Conservation (phyloP, 768 basidiomycete genomes). For the Flagelloscypha sp. region DNA sequence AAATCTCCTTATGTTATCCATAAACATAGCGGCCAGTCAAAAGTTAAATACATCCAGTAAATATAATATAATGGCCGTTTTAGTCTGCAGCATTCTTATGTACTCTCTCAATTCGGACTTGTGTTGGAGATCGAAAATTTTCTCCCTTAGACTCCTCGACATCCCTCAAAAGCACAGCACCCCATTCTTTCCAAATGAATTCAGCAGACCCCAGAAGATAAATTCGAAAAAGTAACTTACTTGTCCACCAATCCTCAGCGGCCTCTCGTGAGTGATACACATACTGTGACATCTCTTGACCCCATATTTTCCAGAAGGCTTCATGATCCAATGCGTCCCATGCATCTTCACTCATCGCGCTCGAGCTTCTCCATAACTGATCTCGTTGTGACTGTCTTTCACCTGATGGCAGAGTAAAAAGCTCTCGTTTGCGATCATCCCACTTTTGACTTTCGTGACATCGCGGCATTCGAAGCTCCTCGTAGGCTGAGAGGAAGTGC, state of each 20-base stretch:
- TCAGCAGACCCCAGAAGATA: no score
- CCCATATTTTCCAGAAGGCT: conserved; percentile 40
- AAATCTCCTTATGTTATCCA: no score
- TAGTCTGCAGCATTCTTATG: no score
- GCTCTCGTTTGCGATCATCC: conserved; percentile 36
- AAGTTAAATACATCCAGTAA: no score
- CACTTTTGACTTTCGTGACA: conserved; percentile 35
- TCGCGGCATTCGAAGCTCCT: conserved; percentile 50
- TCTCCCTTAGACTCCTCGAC: no score
- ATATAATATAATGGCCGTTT: no score
- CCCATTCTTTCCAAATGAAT: no score
- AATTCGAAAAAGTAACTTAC: no score
- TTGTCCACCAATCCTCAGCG: conserved; percentile 60
- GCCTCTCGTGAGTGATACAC: conserved; percentile 45
- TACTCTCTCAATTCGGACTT: no score
- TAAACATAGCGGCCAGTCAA: no score
- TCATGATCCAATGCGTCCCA: conserved; percentile 39
- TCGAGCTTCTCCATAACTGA: conserved; percentile 21
- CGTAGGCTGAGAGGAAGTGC: conserved; percentile 43
- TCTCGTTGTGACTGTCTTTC: conserved; percentile 39
- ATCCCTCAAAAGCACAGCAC: no score
- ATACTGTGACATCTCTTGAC: conserved; percentile 41
- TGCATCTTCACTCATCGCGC: conserved; percentile 23
- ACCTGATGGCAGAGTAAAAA: conserved; percentile 36
- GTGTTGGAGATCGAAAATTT: no score